Evolutionary conservation across 768 basidiomycete genomes (phyloP), one percentile per base, ranked within the genome.

Genomic region (Boletus sensibilis): DNA sequence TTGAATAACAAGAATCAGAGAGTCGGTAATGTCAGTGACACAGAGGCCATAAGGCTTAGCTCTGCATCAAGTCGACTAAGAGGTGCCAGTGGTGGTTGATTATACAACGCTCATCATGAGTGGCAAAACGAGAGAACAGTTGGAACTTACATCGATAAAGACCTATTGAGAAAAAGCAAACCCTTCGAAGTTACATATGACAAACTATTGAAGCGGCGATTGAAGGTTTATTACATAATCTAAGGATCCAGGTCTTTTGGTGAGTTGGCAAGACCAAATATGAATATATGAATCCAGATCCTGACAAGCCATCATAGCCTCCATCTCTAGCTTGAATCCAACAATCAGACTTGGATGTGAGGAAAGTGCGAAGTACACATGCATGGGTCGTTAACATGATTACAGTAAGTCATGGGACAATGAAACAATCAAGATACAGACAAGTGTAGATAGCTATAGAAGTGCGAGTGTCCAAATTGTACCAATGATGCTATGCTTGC

Each of bases 51-150:
- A 59, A 65, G 64, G 68, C 68, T 41, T 37, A 62, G 55, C 60
- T 69, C 71, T 70, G 78, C 64, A 76, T 72, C 83, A 84, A 69
- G 81, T 92, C 87, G 85, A 90, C 89, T 91, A 91, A 90, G 89
- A 92, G 90, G 89, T 90, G 88, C 90, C 89, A 92, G 83, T 81
- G 52, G 67, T 74, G 78, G 80, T 80, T 82, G 86, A 74, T 66
- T 67, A 69, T 78, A 82, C 88, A 89, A 91, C 88, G 81, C 90
- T 92, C 90, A 81, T 92, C 90, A 83, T 80, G 65, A 62, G 38
- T 48, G 52, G 25, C 9, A 25, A 27, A 43, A 33, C 5, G 47
- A 50, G 14, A 54, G 4, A 62, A 48, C 12, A 20, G 9, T 2
- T 37, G n/a, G 25, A 9, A 70, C 68, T 68, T 43, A 68, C 66